Conservation (phyloP, 768 basidiomycete species). For the Tylopilus balloui region DNA sequence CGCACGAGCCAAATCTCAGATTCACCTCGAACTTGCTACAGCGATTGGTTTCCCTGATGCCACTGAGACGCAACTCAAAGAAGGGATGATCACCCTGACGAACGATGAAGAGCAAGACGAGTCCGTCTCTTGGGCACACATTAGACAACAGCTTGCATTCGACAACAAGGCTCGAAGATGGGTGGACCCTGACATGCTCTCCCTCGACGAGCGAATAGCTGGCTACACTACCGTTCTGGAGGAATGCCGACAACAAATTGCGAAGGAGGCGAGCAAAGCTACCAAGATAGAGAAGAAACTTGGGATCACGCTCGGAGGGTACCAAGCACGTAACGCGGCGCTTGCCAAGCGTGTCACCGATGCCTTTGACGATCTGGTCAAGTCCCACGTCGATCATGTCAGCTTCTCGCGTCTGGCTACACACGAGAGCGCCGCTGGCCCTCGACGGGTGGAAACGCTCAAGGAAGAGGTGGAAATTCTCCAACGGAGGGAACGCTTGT, state of each 20-base stretch:
- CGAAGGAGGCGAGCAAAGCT: constrained; percentile 75
- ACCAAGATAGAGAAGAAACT: constrained; percentile 90
- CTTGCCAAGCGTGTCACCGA: constrained; percentile 59
- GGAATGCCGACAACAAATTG: constrained; percentile 64
- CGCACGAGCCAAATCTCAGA: constrained; percentile 58
- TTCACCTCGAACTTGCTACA: constrained; percentile 78
- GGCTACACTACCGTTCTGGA: constrained; percentile 63
- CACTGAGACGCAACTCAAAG: constrained; percentile 69
- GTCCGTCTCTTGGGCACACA: constrained; percentile 64
- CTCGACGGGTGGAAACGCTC: constrained; percentile 70
- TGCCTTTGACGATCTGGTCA: constrained; percentile 68
- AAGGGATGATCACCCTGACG: constrained; percentile 63
- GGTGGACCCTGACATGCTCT: constrained; percentile 62
- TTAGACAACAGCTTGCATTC: constrained; percentile 60
- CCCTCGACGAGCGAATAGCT: constrained; percentile 51
- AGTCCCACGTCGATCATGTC: constrained; percentile 64
- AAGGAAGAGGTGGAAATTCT: constrained; percentile 84
- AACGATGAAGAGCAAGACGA: constrained; percentile 61
- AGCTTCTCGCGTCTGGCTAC: constrained; percentile 71
- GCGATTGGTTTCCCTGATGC: constrained; percentile 84
- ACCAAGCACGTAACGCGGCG: constrained; percentile 68
- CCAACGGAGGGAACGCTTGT: constrained; percentile 65
- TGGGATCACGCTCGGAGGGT: constrained; percentile 83
- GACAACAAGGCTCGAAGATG: constrained; percentile 54
- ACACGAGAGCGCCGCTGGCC: constrained; percentile 73